Percentiles rank a stretch among this genome's conserved stretches.
These are phyloP conservation scores for Cynanchum wilfordii DNA, from an alignment of 257 asterid genomes.

Conservation along the genomic window DNA sequence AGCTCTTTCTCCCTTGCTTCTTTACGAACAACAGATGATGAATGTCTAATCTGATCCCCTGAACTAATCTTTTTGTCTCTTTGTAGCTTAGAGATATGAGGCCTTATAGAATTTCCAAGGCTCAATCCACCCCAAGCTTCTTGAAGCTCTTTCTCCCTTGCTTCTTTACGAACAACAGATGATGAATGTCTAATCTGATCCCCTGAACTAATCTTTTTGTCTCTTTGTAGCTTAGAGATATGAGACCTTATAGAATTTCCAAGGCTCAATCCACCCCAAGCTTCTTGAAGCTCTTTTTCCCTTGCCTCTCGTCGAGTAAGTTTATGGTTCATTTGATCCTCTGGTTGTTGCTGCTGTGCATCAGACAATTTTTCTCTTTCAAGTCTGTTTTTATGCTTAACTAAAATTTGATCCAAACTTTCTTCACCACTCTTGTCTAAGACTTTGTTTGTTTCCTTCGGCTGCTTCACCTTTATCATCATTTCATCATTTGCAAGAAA, in stretches of 20 bases:
- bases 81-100: conserved; percentile 80
- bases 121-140: conserved; percentile 93
- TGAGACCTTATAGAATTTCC: conserved; percentile 82
- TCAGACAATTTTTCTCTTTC: conserved; percentile 57
- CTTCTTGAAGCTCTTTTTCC: conserved; percentile 66
- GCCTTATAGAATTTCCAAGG: conserved; percentile 75
- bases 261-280: conserved; percentile 90
- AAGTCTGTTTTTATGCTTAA: conserved; percentile 52
- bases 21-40: conserved; percentile 45
- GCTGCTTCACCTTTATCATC: conserved; percentile 30
- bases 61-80: conserved; percentile 59
- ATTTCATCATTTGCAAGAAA: conserved; percentile 34
- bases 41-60: conserved; percentile 25
- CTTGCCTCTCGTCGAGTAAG: conserved; percentile 59
- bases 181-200: conserved; percentile 31
- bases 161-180: conserved; percentile 57
- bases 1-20: conserved; percentile 68
- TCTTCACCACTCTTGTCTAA: conserved; percentile 27
- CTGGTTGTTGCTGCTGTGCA: conserved; percentile 19
- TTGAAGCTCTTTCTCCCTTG: conserved; percentile 69
- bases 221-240: conserved; percentile 68
- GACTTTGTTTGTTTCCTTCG: conserved; percentile 24
- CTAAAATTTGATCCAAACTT: conserved; percentile 70
- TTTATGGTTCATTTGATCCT: conserved; percentile 28
- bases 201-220: conserved; percentile 61